A percentile compares a stretch with the other conserved stretches of the same genome.
Conservation (phyloP, 495 filamentous ascomycete genomes). For the Trichoderma virens region DNA sequence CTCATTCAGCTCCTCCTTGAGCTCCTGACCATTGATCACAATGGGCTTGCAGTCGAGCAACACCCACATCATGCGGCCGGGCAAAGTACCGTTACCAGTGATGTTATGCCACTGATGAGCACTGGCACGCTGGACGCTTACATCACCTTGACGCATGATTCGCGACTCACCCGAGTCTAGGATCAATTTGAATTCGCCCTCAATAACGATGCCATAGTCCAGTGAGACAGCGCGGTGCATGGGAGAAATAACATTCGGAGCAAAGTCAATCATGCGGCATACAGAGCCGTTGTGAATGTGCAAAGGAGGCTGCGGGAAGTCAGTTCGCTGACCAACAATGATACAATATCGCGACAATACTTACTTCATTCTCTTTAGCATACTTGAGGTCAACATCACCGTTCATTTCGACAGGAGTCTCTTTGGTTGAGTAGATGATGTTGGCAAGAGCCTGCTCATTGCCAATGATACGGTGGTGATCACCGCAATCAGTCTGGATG, state of each 20-base stretch:
- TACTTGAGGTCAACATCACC: conserved; percentile 32
- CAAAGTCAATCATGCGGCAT: conserved; percentile 44
- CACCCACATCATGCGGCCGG: conserved; percentile 15
- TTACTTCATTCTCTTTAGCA: conserved; percentile 19
- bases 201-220: conserved; percentile 61
- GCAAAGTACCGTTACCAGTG: conserved; percentile 17
- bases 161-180: conserved; percentile 48
- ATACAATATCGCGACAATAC: not conserved
- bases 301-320: not conserved
- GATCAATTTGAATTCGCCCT: conserved; percentile 48
- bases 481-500: conserved; percentile 12
- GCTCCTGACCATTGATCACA: conserved; percentile 9
- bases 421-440: conserved; percentile 43
- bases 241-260: conserved; percentile 30
- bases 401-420: conserved; percentile 35
- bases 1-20: conserved; percentile 7
- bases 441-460: conserved; percentile 17
- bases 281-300: conserved; percentile 29
- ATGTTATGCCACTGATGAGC: conserved; percentile 55
- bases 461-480: conserved; percentile 18
- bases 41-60: conserved; percentile 13
- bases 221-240: conserved; percentile 59
- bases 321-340: not conserved
- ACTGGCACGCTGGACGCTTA: conserved; percentile 48
- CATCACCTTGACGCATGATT: conserved; percentile 45